Percentiles rank a stretch among this genome's conserved stretches.
Conservation (phyloP, 306 rosid species). For the Acacia crassicarpa region DNA sequence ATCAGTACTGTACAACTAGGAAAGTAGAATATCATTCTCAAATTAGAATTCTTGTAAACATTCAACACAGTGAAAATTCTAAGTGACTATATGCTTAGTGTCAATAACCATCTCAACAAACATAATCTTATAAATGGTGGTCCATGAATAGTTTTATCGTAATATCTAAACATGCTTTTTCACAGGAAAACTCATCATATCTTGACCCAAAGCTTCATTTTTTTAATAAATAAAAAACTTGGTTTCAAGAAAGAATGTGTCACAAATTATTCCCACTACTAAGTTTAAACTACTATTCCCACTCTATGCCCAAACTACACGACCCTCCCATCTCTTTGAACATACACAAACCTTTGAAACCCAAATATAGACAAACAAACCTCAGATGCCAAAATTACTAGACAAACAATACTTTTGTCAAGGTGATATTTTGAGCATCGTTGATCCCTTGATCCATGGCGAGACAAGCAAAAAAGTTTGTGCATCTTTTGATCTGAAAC, state of each 20-base stretch:
- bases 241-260: neutral
- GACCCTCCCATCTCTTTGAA: neutral
- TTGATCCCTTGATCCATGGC: neutral
- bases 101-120: neutral
- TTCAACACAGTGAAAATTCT: constrained; percentile 2
- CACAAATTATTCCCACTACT: neutral
- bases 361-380: neutral
- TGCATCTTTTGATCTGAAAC: constrained; percentile 86
- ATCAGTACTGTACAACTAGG: neutral
- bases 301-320: neutral
- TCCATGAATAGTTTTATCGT: no score
- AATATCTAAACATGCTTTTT: neutral
- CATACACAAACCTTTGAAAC: neutral
- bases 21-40: neutral
- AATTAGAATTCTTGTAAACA: neutral
- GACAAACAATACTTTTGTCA: neutral
- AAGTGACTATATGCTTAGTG: neutral
- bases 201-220: neutral
- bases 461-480: constrained; percentile 35
- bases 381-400: neutral
- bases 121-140: neutral
- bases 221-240: neutral
- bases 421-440: neutral
- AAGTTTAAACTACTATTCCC: neutral
- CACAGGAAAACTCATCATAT: neutral